Base-by-base conservation (phyloP, 805 yeast species). In the Teunomyces barrocoloradensis region DNA sequence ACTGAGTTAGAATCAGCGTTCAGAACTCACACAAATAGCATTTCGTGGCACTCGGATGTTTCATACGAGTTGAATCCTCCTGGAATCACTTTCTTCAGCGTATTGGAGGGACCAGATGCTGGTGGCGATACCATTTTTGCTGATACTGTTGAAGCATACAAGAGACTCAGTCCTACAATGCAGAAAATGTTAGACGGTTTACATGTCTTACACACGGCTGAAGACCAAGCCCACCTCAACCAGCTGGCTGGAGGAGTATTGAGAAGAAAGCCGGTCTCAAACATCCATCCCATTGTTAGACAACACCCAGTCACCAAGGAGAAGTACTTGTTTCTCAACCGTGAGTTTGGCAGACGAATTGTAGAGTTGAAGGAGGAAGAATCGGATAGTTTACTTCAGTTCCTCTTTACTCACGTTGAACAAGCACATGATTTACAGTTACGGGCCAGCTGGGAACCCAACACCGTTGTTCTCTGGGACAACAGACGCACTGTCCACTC, bases 61-160 rank as follows among this genome's bases (percentile, higher is more conserved):
- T 78, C 88, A 28, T 86, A 83, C 62, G 91, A 85, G 63, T 73
- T 74, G 48, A 88, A 83, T 61, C 85, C 90, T 5, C 86, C 91
- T 10, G 86, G 85, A 10, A 71, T 78, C 48, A 86, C 94, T 0
- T 77, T 83, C 52, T 82, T 87, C 58, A 73, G 80, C 17, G 80
- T 83, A 48, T 69, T 85, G 43, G 86, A 84, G 47, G 75, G 72
- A 7, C 75, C 73, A 11, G 80, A 76, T 20, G 64, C 81, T 36
- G 90, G 92, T 46, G 94, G 94, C 51, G 94, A 87, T 63, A 87
- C 88, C 13, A 69, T 84, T 42, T 87, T 84, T 60, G 78, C 87
- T 13, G 87, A 85, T 58, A 74, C 82, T 25, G 72, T 74, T 32
- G 89, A 84, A 62, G 89, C 89, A 9, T 87, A 83, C 64, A 78